Base-by-base conservation (phyloP, 2,329 filamentous ascomycete species). In the Pseudogymnoascus sp. region DNA sequence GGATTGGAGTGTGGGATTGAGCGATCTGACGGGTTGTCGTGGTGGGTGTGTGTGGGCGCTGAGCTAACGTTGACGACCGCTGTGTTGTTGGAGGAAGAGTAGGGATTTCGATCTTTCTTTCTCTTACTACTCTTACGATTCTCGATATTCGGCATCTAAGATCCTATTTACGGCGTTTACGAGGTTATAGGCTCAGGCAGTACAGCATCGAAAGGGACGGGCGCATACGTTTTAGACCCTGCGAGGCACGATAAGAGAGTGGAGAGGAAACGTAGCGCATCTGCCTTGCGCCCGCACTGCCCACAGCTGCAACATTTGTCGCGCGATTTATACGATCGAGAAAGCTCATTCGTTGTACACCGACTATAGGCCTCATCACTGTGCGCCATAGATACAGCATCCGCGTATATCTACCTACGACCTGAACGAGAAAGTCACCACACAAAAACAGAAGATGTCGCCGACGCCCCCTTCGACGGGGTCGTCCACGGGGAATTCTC, bases 391-490 rank as follows among this genome's bases (percentile, higher is more conserved):
- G 29, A 31, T 31, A 31, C 29, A 8, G 29, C 29, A 31, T 31
- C 29, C 7, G 29, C 7, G 37, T n/a, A 40, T 40, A 40, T 16
- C 37, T 40, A 40, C n/a, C n/a, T 16, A 40, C 6, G 7, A n/a
- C 14, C 14, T 5, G 37, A 40, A 16, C 37, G 14, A 8, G 37
- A 40, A n/a, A 40, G n/a, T 34, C 31, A 34, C 31, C 3, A 40
- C n/a, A 40, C n/a, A 40, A 40, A 40, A 16, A 40, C 37, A 40
- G 37, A 76, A 63, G 66, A 91, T 91, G 89, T 86, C 86, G 65
- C 89, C 89, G 23, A 92, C 90, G 61, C 88, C 90, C 63, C 86
- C 88, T 18, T 92, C 89, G 31, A 90, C 88, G 62, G 87, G 86
- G 37, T 89, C 90, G 7, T 95, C 91, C 14, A 86, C 88, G 67